A percentile compares a stretch with the other conserved stretches of the same genome.
Conservation (phyloP, 2,329 filamentous ascomycete genomes). For the Colletotrichum truncatum region DNA sequence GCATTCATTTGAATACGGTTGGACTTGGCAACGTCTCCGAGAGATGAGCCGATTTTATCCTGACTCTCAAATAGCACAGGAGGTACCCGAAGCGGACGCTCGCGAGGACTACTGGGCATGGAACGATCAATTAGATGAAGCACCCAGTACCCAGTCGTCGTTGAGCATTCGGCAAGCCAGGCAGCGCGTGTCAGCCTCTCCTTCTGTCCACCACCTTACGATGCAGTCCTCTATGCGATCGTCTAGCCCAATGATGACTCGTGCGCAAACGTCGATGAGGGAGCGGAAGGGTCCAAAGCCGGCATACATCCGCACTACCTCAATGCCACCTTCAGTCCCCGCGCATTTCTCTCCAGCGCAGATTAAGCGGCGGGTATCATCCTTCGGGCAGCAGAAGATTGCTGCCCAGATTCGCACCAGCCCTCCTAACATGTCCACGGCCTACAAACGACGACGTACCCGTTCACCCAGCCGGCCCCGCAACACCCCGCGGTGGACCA, state of each 20-base stretch:
- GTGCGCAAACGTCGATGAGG: constrained; percentile 51
- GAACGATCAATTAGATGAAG: constrained; percentile 70
- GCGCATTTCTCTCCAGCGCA: constrained; percentile 49
- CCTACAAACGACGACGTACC: constrained; percentile 58
- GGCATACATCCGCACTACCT: constrained; percentile 60
- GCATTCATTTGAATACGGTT: constrained; percentile 61
- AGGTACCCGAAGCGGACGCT: constrained; percentile 69
- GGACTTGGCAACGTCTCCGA: constrained; percentile 77
- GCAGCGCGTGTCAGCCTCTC: constrained; percentile 51
- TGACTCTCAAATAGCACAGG: constrained; percentile 44
- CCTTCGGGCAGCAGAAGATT: constrained; percentile 44
- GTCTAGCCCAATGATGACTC: constrained; percentile 44
- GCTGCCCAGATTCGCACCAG: constrained; percentile 32
- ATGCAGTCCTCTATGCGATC: constrained; percentile 46
- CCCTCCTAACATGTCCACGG: constrained; percentile 36
- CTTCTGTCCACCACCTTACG: constrained; percentile 50
- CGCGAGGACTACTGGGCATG: constrained; percentile 74
- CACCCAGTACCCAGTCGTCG: constrained; percentile 54
- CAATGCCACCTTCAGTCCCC: constrained; percentile 56
- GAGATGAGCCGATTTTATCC: constrained; percentile 67
- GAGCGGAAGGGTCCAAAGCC: constrained; percentile 54
- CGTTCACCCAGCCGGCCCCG: constrained; percentile 65
- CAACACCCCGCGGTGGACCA: constrained; percentile 66
- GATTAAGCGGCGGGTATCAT: constrained; percentile 55
- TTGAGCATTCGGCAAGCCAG: constrained; percentile 52